phyloP scores from a whole-genome alignment of 129 eudicot species.

The Erigeron canadensis region DNA sequence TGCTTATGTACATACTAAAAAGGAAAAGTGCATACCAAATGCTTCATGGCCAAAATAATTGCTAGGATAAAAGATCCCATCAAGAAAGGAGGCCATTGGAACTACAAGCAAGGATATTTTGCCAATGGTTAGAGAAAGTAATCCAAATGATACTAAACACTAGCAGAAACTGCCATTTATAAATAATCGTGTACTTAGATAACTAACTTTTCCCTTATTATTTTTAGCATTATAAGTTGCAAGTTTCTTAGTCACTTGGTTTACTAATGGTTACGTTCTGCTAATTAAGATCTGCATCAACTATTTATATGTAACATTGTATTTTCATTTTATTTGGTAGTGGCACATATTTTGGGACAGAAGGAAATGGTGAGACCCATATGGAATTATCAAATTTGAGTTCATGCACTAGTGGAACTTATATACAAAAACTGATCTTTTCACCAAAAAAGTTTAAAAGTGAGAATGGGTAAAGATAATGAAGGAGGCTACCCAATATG shows the following conservation, averaged over 20 bases:
- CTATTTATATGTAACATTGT: too few relatives aligned
- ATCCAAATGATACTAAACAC: not conserved
- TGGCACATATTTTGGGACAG: too few relatives aligned
- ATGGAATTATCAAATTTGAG: constrained; percentile 2
- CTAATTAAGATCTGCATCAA: too few relatives aligned
- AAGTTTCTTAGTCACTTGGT: too few relatives aligned
- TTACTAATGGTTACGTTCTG: too few relatives aligned
- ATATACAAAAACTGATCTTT: not conserved
- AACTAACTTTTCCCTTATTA: too few relatives aligned
- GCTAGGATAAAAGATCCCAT: constrained; percentile 77
- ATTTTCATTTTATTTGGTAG: too few relatives aligned
- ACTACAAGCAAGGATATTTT: constrained; percentile 43
- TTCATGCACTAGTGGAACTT: constrained; percentile 8
- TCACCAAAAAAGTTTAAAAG: not conserved
- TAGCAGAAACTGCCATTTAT: constrained; percentile 2
- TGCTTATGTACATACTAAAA: not conserved
- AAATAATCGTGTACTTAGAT: too few relatives aligned
- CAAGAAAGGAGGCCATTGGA: constrained; percentile 86
- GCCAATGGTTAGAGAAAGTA: constrained; percentile 20
- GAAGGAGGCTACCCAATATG: constrained; percentile 17
- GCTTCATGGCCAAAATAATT: constrained; percentile 73
- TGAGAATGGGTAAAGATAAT: constrained; percentile 12
- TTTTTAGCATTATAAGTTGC: too few relatives aligned
- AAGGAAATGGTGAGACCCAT: not conserved
- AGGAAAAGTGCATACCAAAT: constrained; percentile 52